Evolutionary conservation across 257 asterid species (phyloP).

Genomic region (Solanum habrochaites): DNA sequence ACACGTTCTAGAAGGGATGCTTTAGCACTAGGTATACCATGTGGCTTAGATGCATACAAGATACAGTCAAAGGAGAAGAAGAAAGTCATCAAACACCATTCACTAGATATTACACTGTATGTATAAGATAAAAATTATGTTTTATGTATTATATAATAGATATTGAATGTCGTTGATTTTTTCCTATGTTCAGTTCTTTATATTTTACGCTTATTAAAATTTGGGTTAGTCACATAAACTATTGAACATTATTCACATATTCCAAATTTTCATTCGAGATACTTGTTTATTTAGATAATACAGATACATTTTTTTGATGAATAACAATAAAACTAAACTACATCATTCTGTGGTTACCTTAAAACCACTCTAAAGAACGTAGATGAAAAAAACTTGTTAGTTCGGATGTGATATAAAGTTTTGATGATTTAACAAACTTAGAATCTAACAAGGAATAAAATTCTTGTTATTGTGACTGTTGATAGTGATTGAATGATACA

Average conservation of each 20-base stretch:
- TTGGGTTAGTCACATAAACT: neutral
- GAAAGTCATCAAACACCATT: neutral
- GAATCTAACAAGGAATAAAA: too few relatives aligned
- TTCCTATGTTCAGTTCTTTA: neutral
- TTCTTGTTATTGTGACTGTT: too few relatives aligned
- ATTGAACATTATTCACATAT: neutral
- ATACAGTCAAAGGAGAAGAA: neutral
- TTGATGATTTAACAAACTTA: too few relatives aligned
- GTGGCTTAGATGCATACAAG: neutral
- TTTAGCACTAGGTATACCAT: neutral
- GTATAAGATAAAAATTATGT: neutral
- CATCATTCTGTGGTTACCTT: neutral
- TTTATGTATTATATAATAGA: neutral
- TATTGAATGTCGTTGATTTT: neutral
- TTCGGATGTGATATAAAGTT: too few relatives aligned
- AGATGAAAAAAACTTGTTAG: neutral
- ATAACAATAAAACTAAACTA: neutral
- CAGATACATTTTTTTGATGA: neutral
- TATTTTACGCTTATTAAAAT: neutral
- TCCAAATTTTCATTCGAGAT: neutral
- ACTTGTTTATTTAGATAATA: too few relatives aligned
- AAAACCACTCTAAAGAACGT: neutral
- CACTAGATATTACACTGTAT: neutral
- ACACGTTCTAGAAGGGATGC: neutral
- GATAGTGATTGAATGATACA: too few relatives aligned